Percentiles rank a stretch among this genome's conserved stretches.
These are phyloP conservation scores for Pleurotus giganteus DNA, from an alignment of 768 basidiomycete genomes.

Conservation along the genomic window DNA sequence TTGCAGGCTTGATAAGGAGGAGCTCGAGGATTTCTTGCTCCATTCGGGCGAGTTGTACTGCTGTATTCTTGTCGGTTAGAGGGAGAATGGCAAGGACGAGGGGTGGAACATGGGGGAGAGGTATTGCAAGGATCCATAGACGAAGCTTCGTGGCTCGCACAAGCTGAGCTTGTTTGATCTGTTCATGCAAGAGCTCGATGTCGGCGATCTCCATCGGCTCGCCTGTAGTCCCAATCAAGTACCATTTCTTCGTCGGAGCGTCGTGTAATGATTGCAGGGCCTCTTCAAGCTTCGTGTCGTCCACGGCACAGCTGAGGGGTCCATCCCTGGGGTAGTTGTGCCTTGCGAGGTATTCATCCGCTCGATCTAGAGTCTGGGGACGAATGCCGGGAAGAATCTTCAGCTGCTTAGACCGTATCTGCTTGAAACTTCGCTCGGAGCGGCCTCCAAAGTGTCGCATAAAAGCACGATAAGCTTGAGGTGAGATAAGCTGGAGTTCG, in stretches of 20 bases:
- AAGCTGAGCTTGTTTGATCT: background rate
- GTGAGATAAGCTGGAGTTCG: background rate
- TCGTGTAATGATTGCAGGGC: background rate
- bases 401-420: background rate
- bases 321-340: background rate
- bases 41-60: constrained; percentile 14
- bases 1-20: constrained; percentile 15
- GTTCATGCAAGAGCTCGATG: background rate
- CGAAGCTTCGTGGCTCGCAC: constrained; percentile 22
- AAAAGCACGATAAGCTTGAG: background rate
- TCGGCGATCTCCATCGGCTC: background rate
- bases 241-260: background rate
- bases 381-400: background rate
- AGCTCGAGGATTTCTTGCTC: constrained; percentile 20
- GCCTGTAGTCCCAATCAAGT: background rate
- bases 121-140: constrained; percentile 28
- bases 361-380: background rate
- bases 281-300: background rate
- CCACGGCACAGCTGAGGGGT: background rate
- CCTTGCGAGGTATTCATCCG: background rate
- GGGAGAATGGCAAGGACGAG: constrained; percentile 28
- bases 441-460: background rate
- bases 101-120: constrained; percentile 27
- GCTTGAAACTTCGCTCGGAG: background rate
- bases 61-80: constrained; percentile 18